Evolutionary conservation across 2,329 filamentous ascomycete genomes (phyloP).

Genomic region (Talaromyces atroroseus): DNA sequence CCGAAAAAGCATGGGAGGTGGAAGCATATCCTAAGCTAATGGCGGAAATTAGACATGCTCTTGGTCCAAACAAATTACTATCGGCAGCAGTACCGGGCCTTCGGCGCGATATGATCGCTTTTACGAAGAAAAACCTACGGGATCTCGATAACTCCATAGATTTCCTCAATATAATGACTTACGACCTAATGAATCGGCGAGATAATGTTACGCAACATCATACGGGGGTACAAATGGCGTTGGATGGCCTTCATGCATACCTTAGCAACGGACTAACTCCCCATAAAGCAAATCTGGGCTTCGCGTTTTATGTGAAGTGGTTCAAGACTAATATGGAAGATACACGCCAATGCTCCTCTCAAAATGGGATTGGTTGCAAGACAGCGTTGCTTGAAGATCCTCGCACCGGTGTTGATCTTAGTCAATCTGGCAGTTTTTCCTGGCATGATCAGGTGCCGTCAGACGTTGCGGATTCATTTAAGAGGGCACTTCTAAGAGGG

Average conservation of each 20-base stretch:
- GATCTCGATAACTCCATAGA: slow-evolving; percentile 52
- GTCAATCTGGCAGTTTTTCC: slow-evolving; percentile 51
- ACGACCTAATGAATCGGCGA: slow-evolving; percentile 11
- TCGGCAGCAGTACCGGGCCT: slow-evolving; percentile 60
- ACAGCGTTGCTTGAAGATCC: slow-evolving; percentile 56
- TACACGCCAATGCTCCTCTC: slow-evolving; percentile 25
- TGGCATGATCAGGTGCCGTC: slow-evolving; percentile 24
- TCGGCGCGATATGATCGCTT: slow-evolving; percentile 60
- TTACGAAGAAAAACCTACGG: slow-evolving; percentile 47
- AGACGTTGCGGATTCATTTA: slow-evolving; percentile 37
- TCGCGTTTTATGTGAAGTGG: slow-evolving; percentile 65
- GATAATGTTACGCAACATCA: slow-evolving; percentile 44
- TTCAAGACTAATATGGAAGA: slow-evolving; percentile 47
- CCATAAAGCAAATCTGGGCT: slow-evolving; percentile 54
- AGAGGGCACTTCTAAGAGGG: slow-evolving; percentile 37
- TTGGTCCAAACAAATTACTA: slow-evolving; percentile 52
- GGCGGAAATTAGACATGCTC: slow-evolving; percentile 47
- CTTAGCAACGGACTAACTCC: slow-evolving; percentile 44
- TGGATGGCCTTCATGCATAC: slow-evolving; percentile 44
- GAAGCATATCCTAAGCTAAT: slow-evolving; percentile 54
- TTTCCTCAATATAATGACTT: slow-evolving; percentile 59
- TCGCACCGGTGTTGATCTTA: slow-evolving; percentile 51
- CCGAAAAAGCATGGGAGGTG: slow-evolving; percentile 52
- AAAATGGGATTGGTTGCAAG: slow-evolving; percentile 49
- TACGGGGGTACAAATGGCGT: slow-evolving; percentile 51